Evolutionary conservation across 1,139 yeast species (phyloP).

Genomic region (Diutina rugosa): DNA sequence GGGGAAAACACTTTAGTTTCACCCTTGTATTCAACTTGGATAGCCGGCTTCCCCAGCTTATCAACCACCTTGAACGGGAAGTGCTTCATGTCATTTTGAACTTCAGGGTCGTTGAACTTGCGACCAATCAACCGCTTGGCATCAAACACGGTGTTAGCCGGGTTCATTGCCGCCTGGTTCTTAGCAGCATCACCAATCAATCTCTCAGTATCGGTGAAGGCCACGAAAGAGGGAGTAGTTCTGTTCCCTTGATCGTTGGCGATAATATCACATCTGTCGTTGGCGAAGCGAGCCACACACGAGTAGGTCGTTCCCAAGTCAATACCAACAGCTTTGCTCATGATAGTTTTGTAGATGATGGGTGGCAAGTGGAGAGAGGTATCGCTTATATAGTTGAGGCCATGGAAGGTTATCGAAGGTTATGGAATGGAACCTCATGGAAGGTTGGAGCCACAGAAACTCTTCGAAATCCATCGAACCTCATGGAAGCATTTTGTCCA

Average conservation of each 20-base stretch:
- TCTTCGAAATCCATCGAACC: neutral
- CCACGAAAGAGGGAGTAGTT: constrained; percentile 86
- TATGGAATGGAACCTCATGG: neutral
- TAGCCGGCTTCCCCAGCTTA: constrained; percentile 70
- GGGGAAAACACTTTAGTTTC: constrained; percentile 63
- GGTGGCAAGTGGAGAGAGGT: neutral
- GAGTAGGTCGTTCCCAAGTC: constrained; percentile 4
- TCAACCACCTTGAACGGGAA: constrained; percentile 62
- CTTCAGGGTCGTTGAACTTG: constrained; percentile 59
- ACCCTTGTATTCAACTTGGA: constrained; percentile 55
- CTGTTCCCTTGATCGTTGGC: constrained; percentile 96
- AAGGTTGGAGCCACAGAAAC: neutral
- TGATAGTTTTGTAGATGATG: neutral
- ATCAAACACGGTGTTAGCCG: constrained; percentile 69
- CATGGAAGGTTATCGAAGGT: neutral
- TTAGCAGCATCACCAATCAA: constrained; percentile 92
- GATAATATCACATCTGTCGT: constrained; percentile 61
- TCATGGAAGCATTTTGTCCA: neutral
- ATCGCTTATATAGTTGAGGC: neutral
- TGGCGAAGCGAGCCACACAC: constrained; percentile 77
- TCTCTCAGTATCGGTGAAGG: constrained; percentile 76
- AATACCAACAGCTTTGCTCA: constrained; percentile 2
- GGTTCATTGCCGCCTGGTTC: constrained; percentile 82
- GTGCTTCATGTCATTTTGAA: constrained; percentile 74
- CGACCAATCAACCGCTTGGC: constrained; percentile 82